Evolutionary conservation across 257 asterid species (phyloP).

Genomic region (Solanum stenotomum): DNA sequence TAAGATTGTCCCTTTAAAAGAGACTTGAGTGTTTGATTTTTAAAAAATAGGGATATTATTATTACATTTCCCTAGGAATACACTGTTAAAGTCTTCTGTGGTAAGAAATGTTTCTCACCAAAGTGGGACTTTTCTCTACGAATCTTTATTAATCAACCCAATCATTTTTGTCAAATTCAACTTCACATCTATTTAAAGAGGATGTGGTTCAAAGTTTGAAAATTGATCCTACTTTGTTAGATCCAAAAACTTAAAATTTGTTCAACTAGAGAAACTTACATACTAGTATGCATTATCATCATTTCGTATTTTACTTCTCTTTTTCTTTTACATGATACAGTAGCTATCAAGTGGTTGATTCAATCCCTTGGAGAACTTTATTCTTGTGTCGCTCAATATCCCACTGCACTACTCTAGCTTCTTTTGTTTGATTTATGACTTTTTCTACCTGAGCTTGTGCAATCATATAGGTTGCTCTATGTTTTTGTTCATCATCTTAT

Average conservation of each 20-base stretch:
- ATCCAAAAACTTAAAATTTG: not conserved
- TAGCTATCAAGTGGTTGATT: too few relatives aligned
- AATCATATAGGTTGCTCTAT: not conserved
- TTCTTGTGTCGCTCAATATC: not conserved
- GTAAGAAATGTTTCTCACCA: rapidly evolving
- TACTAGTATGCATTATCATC: not conserved
- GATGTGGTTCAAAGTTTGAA: not conserved
- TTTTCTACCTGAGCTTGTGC: too few relatives aligned
- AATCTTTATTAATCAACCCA: not conserved
- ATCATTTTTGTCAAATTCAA: not conserved
- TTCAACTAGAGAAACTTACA: not conserved
- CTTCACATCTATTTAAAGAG: not conserved
- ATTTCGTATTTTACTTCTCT: not conserved
- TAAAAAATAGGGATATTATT: not conserved
- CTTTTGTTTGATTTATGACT: too few relatives aligned
- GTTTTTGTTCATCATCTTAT: not conserved
- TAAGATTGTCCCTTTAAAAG: not conserved
- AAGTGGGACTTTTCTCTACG: not conserved
- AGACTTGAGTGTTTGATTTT: not conserved
- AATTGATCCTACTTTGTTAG: too few relatives aligned
- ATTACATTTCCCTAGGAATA: too few relatives aligned
- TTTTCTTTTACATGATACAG: too few relatives aligned
- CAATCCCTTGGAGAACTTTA: too few relatives aligned
- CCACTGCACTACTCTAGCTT: not conserved
- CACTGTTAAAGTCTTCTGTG: not conserved